A percentile compares a stretch with the other conserved stretches of the same genome.
Evolutionary conservation across 768 basidiomycete species (phyloP).

Genomic region (Lentinula guzmanii): DNA sequence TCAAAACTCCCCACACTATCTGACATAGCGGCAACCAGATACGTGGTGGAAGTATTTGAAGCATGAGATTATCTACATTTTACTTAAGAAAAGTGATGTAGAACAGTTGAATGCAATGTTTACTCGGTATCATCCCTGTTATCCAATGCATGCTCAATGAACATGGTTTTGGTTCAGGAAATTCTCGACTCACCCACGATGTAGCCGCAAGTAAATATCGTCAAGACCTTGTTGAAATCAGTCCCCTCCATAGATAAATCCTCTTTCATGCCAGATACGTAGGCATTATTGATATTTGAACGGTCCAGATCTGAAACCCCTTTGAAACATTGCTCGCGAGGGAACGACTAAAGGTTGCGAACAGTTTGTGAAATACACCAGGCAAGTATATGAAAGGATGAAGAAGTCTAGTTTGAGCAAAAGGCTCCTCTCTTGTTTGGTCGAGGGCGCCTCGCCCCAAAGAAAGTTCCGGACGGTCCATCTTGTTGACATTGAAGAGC

Average conservation of each 20-base stretch:
- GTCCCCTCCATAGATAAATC: constrained; percentile 61
- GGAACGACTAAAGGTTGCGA: constrained; percentile 3
- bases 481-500: too few species aligned
- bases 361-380: constrained; percentile 73
- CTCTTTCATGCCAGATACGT: constrained; percentile 76
- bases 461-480: constrained; percentile 16
- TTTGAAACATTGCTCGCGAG: not conserved
- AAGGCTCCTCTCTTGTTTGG: constrained; percentile 41
- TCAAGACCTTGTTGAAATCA: constrained; percentile 65
- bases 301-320: constrained; percentile 50
- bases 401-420: constrained; percentile 62
- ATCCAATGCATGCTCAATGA: not conserved
- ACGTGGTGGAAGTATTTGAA: constrained; percentile 56
- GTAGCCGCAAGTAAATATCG: constrained; percentile 70
- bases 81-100: not conserved
- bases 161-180: too few species aligned
- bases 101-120: not conserved
- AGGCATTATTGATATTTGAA: constrained; percentile 67
- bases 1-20: constrained; percentile 59
- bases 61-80: constrained; percentile 54
- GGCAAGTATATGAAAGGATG: constrained; percentile 65
- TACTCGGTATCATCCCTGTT: constrained; percentile 63
- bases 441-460: constrained; percentile 31
- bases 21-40: constrained; percentile 66
- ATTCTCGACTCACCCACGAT: constrained; percentile 29